These are phyloP conservation scores for Trichoderma endophyticum DNA, from an alignment of 2,329 filamentous ascomycete genomes.

Conservation along the genomic window DNA sequence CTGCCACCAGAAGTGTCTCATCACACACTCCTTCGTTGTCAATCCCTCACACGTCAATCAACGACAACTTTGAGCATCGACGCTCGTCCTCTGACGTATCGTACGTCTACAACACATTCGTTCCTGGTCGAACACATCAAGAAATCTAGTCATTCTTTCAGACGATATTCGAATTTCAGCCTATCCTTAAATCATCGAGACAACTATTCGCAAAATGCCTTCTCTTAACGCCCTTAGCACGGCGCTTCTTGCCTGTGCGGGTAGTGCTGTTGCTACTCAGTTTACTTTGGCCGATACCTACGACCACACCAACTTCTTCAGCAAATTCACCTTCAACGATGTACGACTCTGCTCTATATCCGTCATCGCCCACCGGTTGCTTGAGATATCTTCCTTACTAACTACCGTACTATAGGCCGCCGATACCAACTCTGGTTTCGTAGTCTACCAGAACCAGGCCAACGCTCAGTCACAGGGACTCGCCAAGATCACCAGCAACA, in stretches of 20 bases:
- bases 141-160: not conserved
- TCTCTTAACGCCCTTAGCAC: constrained; percentile 40
- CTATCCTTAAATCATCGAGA: constrained; percentile 6
- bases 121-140: constrained; percentile 25
- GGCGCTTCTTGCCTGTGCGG: constrained; percentile 37
- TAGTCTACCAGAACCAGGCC: constrained; percentile 46
- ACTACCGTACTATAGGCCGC: constrained; percentile 20
- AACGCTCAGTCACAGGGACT: constrained; percentile 37
- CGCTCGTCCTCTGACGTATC: constrained; percentile 19
- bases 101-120: constrained; percentile 22
- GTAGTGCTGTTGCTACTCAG: constrained; percentile 31
- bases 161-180: not conserved
- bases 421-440: constrained; percentile 65
- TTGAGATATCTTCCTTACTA: not conserved
- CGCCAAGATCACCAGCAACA: constrained; percentile 28
- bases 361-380: not conserved
- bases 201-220: constrained; percentile 36
- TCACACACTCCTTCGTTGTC: constrained; percentile 9
- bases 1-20: constrained; percentile 11
- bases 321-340: constrained; percentile 45
- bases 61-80: constrained; percentile 10
- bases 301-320: constrained; percentile 44
- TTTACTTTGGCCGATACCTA: constrained; percentile 42
- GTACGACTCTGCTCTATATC: constrained; percentile 26
- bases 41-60: not conserved